Percentiles rank a stretch among this genome's conserved stretches.
Evolutionary conservation across 176 grass and related monocot genomes (phyloP).

Genomic region (Elymus sibiricus): DNA sequence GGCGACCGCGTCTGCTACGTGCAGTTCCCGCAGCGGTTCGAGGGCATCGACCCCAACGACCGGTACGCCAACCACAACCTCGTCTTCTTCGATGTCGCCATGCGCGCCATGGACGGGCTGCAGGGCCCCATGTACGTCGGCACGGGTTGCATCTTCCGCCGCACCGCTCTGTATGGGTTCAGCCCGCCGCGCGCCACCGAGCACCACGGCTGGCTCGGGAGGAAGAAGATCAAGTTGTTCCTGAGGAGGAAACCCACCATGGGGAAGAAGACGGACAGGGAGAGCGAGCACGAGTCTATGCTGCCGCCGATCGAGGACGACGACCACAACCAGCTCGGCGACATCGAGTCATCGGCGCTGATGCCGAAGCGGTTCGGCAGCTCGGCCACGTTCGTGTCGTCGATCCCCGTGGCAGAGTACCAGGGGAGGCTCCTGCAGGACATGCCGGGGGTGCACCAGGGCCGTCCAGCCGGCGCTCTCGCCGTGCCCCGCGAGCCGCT

Average conservation of each 20-base stretch:
- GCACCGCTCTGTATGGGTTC: conserved; percentile 91
- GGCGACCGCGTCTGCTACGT: conserved; percentile 91
- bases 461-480: conserved; percentile 69
- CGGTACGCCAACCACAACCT: conserved; percentile 95
- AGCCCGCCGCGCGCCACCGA: conserved; percentile 89
- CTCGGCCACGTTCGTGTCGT: conserved; percentile 60
- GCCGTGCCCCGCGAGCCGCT: conserved; percentile 84
- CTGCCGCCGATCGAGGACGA: conserved; percentile 61
- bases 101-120: conserved; percentile 95
- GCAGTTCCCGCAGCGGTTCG: conserved; percentile 95
- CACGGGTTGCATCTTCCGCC: conserved; percentile 86
- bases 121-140: conserved; percentile 97
- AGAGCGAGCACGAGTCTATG: conserved; percentile 46
- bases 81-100: conserved; percentile 90
- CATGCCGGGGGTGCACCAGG: conserved; percentile 59
- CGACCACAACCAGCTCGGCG: conserved; percentile 32
- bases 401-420: conserved; percentile 88
- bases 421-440: conserved; percentile 87
- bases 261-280: conserved; percentile 78
- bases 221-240: conserved; percentile 83
- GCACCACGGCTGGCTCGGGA: conserved; percentile 82
- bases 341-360: conserved; percentile 58
- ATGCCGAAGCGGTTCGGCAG: conserved; percentile 77
- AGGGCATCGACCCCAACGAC: conserved; percentile 86
- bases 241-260: conserved; percentile 54